Evolutionary conservation across 345 rosid genomes (phyloP), one percentile per base, ranked within the genome.

Genomic region (Turnera subulata): DNA sequence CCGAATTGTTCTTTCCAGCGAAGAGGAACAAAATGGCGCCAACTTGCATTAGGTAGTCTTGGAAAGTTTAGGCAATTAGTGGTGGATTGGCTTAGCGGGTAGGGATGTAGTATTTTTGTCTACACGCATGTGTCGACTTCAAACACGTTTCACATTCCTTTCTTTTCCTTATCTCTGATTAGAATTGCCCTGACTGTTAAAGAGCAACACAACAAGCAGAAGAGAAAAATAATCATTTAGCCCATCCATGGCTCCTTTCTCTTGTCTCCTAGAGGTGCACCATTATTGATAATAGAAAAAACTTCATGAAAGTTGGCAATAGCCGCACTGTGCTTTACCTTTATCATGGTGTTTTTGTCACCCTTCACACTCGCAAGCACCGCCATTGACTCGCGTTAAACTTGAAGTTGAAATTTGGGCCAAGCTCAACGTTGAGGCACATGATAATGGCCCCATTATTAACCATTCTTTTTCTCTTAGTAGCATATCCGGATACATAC

Each of bases 91-190:
- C 63, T 22, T 46, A 55, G 53, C 61, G 39, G 13, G n/a, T n/a
- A n/a, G n/a, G 37, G 25, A 42, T 29, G 4, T 29, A 61, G 15
- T 0, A 4, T 42, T 57, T 58, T 77, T 84, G 89, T 84, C 84
- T 66, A 60, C 56, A 58, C 62, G 68, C 54, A 15, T 18, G 37
- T 80, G 84, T 84, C 84, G 55, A 67, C 53, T 70, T 70, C 71
- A 55, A 19, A 20, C 50, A 62, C 22, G 15, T 17, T 65, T 10
- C 56, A 53, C 64, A 72, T 35, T 59, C 21, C 14, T 40, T 63
- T 74, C 73, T 74, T 76, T 69, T 63, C 67, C 37, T 57, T 59
- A 55, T 66, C 56, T 70, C 24, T 22, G 2, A 9, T 50, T 18
- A 38, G 24, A 11, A 20, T 40, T 63, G 55, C 61, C 15, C 55